Conservation (phyloP, 2,329 filamentous ascomycete species). For the Apiospora kogelbergensis region DNA sequence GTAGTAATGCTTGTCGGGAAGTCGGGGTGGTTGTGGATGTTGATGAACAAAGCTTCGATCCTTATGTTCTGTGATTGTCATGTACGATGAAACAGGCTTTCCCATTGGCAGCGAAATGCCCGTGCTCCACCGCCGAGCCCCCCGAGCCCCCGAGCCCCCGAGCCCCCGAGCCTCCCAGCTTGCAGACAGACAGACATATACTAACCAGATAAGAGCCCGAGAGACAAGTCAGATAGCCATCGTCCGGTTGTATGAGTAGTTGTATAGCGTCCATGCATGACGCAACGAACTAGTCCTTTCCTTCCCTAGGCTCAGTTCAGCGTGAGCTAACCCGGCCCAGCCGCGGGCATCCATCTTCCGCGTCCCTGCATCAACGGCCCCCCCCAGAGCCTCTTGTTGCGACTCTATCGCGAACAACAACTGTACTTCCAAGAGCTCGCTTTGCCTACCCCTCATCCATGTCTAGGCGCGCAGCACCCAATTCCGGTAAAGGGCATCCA, state of each 20-base stretch:
- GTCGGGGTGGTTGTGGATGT: background rate
- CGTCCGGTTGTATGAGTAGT: background rate
- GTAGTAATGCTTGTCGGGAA: too few relatives aligned
- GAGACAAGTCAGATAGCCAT: background rate
- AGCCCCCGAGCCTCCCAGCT: background rate
- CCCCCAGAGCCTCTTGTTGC: background rate
- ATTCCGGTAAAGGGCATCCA: background rate
- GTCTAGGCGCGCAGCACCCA: background rate
- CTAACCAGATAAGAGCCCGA: too few relatives aligned
- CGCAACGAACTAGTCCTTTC: background rate
- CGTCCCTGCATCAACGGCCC: background rate
- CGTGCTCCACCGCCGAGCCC: background rate
- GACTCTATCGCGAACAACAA: background rate
- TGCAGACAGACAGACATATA: too few relatives aligned
- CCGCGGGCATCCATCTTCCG: background rate
- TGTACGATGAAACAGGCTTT: background rate
- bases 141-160: background rate
- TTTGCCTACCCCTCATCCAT: background rate
- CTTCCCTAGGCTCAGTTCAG: too few relatives aligned
- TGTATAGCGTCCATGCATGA: background rate
- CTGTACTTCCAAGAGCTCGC: background rate
- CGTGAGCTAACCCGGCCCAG: background rate
- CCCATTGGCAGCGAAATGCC: background rate
- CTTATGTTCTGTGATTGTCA: too few relatives aligned
- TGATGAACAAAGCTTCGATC: conserved; percentile 1